Evolutionary conservation across 768 basidiomycete species (phyloP), one percentile per base, ranked within the genome.

Genomic region (Lentinula edodes): DNA sequence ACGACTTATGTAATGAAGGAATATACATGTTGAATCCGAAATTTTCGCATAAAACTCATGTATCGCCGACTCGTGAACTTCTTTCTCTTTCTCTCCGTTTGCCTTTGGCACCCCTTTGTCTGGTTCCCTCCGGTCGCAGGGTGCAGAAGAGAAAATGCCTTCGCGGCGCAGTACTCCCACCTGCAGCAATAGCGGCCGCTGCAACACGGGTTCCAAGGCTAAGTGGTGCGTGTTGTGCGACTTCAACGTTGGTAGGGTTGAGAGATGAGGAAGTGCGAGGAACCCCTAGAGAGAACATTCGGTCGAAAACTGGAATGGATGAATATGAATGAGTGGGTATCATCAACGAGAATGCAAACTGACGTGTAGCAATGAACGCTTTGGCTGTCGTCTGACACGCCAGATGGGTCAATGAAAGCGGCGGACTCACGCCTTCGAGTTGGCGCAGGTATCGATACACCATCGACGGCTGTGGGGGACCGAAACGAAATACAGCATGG

Each of bases 361-460:
- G 67, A 95, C 94, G 76, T 34, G 91, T 91, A 7, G 91, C 91
- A 36, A 89, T 86, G 70, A 95, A 98, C 1, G 90, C 87, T 67
- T 93, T 94, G 5, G 95, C 95, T 54, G 89, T 90, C 8, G 84
- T 87, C 70, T 97, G 95, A 73, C 95, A 98, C 16, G 84, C 81
- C 35, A 95, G 88, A 66, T 95, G 93, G 0, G 89, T 90, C 45
- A 97, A 82, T 7, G 88, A 83, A 43, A 98, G 78, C 6, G 93
- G 91, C 2, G 95, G 95, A 66, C 90, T 94, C 64, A 95, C 85
- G 20, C 92, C 93, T 72, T 98, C 95, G 10, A 98, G 80, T 72
- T 88, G 89, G 51, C 95, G 85, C 39, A 96, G 82, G 75, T 94
- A 96, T 34, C 95, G 90, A 70, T 88, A 95, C 23, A 94, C 90